Evolutionary conservation across 2,329 filamentous ascomycete species (phyloP).

Genomic region (Colletotrichum chlorophyti): DNA sequence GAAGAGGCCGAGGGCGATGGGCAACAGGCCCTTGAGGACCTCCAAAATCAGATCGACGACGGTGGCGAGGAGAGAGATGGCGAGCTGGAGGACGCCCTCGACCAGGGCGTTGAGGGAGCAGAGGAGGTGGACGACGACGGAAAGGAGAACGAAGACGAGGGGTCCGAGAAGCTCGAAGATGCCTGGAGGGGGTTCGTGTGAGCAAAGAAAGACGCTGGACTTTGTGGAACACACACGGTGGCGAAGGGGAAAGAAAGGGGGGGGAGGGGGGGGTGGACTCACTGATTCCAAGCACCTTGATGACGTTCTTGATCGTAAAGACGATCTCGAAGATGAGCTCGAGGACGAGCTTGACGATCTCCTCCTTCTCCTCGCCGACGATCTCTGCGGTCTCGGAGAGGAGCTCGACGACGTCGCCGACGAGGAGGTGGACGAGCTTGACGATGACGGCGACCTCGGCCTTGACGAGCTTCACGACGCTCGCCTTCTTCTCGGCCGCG

Average conservation of each 20-base stretch:
- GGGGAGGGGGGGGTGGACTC: not conserved
- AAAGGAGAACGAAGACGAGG: conserved; percentile 18
- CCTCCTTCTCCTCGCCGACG: conserved; percentile 21
- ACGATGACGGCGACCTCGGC: conserved; percentile 20
- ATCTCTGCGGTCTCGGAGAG: conserved; percentile 12
- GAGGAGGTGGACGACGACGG: conserved; percentile 17
- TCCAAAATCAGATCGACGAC: conserved; percentile 12
- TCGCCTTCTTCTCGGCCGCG: conserved; percentile 6
- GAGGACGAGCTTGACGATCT: conserved; percentile 13
- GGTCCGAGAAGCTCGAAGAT: conserved; percentile 26
- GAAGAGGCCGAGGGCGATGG: conserved; percentile 11
- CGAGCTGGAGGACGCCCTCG: conserved; percentile 13
- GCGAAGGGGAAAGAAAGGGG: not conserved
- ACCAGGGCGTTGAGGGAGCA: conserved; percentile 16
- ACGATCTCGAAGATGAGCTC: conserved; percentile 21
- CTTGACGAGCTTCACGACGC: conserved; percentile 16
- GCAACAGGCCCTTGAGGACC: conserved; percentile 23
- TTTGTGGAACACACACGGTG: no score
- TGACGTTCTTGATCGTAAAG: conserved; percentile 12
- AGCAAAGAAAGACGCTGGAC: no score
- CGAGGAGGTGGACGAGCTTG: conserved; percentile 7
- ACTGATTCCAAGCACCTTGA: conserved; percentile 14
- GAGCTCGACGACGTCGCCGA: conserved; percentile 3
- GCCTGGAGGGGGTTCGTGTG: not conserved
- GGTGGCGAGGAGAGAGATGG: conserved; percentile 8